phyloP scores from a whole-genome alignment of 2,329 filamentous ascomycete genomes.

The Dryadomyces quercivorus region DNA sequence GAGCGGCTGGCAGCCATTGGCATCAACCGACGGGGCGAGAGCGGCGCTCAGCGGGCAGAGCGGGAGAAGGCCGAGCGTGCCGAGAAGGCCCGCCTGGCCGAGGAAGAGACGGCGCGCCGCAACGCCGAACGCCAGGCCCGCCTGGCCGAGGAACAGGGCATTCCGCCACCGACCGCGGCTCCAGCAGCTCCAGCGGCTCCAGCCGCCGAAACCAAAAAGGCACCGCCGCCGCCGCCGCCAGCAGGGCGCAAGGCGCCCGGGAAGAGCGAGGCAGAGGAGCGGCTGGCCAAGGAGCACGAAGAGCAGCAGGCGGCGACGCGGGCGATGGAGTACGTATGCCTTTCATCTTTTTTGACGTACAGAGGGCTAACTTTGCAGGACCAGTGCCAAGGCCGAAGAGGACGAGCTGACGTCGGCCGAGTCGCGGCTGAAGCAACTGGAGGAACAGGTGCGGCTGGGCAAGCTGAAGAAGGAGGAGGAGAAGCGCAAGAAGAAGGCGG shows the following conservation, averaged over 20 bases:
- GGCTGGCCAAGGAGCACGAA: slow-evolving; percentile 55
- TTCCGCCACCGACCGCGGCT: slow-evolving; percentile 28
- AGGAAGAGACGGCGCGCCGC: slow-evolving; percentile 83
- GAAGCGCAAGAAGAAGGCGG: slow-evolving; percentile 83
- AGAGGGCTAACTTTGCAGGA: slow-evolving; percentile 36
- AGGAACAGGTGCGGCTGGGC: slow-evolving; percentile 85
- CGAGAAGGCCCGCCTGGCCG: slow-evolving; percentile 75
- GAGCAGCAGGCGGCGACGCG: slow-evolving; percentile 34
- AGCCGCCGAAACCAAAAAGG: slow-evolving; percentile 45
- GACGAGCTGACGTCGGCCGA: slow-evolving; percentile 69
- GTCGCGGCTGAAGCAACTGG: slow-evolving; percentile 73
- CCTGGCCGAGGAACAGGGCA: slow-evolving; percentile 63
- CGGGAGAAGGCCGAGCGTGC: slow-evolving; percentile 80
- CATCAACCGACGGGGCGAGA: slow-evolving; percentile 78
- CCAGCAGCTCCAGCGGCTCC: slow-evolving; percentile 33
- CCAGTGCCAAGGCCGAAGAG: slow-evolving; percentile 62
- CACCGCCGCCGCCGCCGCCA: slow-evolving; percentile 61
- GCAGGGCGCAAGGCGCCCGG: slow-evolving; percentile 19
- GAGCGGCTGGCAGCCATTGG: slow-evolving; percentile 89
- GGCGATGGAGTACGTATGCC: slow-evolving; percentile 65
- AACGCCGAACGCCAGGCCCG: slow-evolving; percentile 79
- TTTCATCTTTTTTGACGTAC: neutral
- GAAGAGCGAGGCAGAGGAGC: slow-evolving; percentile 54
- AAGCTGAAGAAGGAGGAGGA: slow-evolving; percentile 96
- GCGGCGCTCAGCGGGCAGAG: slow-evolving; percentile 70